Conservation (phyloP, 1,139 yeast species). For the Hansenula sp. region DNA sequence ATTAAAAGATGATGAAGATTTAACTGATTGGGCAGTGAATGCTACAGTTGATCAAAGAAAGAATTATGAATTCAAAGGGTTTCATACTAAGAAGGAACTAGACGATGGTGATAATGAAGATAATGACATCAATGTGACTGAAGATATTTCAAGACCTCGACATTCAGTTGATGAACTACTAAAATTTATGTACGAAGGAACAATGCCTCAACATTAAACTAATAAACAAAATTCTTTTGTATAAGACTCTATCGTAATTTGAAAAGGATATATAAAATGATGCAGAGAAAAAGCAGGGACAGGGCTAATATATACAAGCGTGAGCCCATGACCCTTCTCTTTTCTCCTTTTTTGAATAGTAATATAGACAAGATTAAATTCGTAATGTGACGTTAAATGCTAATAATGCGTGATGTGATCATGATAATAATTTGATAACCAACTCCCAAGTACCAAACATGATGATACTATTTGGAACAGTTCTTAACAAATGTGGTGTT, state of each 20-base stretch:
- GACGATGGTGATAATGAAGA: conserved; percentile 33
- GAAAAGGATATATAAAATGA: background rate
- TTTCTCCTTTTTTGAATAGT: too few relatives aligned
- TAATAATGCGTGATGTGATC: conserved; percentile 3
- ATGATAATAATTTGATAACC: conserved; percentile 65
- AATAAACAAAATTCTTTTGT: background rate
- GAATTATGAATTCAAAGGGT: conserved; percentile 60
- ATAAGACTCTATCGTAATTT: background rate
- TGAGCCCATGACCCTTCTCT: too few relatives aligned
- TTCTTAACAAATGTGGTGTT: conserved; percentile 92
- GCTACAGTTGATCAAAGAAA: conserved; percentile 48
- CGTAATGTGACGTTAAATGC: background rate
- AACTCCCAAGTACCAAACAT: conserved; percentile 99
- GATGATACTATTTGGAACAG: conserved; percentile 95
- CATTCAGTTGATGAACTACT: conserved; percentile 30
- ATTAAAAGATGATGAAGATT: conserved; percentile 43
- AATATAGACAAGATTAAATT: too few relatives aligned
- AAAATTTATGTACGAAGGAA: conserved; percentile 39
- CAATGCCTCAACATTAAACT: conserved; percentile 17
- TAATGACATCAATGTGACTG: conserved; percentile 8
- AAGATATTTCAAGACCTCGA: conserved; percentile 21
- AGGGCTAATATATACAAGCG: too few relatives aligned
- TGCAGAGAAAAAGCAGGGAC: too few relatives aligned
- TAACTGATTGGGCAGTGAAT: conserved; percentile 60
- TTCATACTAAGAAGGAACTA: conserved; percentile 47